Evolutionary conservation across 2,329 filamentous ascomycete genomes (phyloP).

Genomic region (Stemphylium lycopersici): DNA sequence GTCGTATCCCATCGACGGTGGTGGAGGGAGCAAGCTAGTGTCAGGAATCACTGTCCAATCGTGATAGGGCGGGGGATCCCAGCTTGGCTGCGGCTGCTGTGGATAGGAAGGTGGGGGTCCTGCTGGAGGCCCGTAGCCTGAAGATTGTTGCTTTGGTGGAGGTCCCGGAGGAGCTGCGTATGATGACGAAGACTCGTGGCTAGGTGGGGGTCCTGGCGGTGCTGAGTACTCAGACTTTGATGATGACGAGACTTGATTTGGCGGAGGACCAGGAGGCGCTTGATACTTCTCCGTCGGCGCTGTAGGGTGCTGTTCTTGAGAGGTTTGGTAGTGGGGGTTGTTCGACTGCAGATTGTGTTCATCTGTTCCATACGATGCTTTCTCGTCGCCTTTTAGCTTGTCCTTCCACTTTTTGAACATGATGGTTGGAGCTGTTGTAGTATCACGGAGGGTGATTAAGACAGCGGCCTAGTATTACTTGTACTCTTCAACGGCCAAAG

Average conservation of each 20-base stretch:
- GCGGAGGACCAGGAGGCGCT: slow-evolving; percentile 41
- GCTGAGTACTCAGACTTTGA: slow-evolving; percentile 27
- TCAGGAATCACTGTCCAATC: slow-evolving; percentile 78
- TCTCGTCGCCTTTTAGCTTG: slow-evolving; percentile 41
- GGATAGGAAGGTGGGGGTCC: slow-evolving; percentile 34
- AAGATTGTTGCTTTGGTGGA: slow-evolving; percentile 28
- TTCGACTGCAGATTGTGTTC: slow-evolving; percentile 34
- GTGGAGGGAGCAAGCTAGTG: slow-evolving; percentile 73
- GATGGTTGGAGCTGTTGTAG: not conserved
- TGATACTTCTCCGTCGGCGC: slow-evolving; percentile 35
- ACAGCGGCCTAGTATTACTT: not conserved
- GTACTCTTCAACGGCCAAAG: not conserved
- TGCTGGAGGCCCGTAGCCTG: slow-evolving; percentile 37
- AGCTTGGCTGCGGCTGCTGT: slow-evolving; percentile 43
- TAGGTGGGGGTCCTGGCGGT: slow-evolving; percentile 28
- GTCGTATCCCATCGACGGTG: slow-evolving; percentile 71
- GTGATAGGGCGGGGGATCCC: slow-evolving; percentile 64
- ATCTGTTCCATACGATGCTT: slow-evolving; percentile 19
- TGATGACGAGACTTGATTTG: slow-evolving; percentile 19
- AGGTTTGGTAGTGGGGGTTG: slow-evolving; percentile 33
- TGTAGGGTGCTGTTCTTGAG: slow-evolving; percentile 19
- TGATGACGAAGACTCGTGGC: slow-evolving; percentile 23
- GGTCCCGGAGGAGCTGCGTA: slow-evolving; percentile 26
- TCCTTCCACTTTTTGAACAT: slow-evolving; percentile 48
- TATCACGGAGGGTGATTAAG: not conserved